A percentile compares a stretch with the other conserved stretches of the same genome.
phyloP scores from a whole-genome alignment of 148 eudicot species.

The Gaultheria prostrata region DNA sequence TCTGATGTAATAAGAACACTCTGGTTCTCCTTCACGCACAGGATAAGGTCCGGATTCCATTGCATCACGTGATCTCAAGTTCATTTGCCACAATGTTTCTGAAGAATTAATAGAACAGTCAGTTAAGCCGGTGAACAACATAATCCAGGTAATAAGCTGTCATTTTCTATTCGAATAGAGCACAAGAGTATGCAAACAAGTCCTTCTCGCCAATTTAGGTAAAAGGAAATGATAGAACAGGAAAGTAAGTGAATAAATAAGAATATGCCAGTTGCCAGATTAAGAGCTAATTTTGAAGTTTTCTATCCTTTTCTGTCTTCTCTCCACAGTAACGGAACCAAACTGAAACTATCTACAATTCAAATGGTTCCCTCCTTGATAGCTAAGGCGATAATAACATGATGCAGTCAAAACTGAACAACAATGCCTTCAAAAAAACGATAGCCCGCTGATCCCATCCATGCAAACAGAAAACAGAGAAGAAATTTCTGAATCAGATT shows the following conservation, averaged over 20 bases:
- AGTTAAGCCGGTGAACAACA: slow-evolving; percentile 14
- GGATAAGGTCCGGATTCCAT: slow-evolving; percentile 83
- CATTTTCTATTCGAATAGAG: background rate
- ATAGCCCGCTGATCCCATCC: background rate
- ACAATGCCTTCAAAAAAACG: background rate
- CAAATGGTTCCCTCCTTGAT: background rate
- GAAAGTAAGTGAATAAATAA: slow-evolving; percentile 2
- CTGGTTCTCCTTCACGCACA: slow-evolving; percentile 91
- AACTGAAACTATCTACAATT: background rate
- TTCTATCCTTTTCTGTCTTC: background rate
- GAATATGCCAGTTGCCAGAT: background rate
- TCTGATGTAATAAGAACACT: slow-evolving; percentile 91
- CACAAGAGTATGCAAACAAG: background rate
- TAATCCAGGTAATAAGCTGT: background rate
- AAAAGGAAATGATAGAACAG: background rate
- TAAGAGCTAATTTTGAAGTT: background rate
- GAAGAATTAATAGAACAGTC: slow-evolving; percentile 22
- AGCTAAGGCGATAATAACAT: background rate
- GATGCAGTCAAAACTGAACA: background rate
- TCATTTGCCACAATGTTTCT: slow-evolving; percentile 79
- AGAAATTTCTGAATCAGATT: background rate
- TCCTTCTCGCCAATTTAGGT: background rate
- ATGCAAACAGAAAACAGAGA: background rate
- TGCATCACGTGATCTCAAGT: slow-evolving; percentile 54
- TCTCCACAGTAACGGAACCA: background rate